A percentile compares a stretch with the other conserved stretches of the same genome.
Evolutionary conservation across 306 rosid species (phyloP).

Genomic region (Acacia melanoxylon): DNA sequence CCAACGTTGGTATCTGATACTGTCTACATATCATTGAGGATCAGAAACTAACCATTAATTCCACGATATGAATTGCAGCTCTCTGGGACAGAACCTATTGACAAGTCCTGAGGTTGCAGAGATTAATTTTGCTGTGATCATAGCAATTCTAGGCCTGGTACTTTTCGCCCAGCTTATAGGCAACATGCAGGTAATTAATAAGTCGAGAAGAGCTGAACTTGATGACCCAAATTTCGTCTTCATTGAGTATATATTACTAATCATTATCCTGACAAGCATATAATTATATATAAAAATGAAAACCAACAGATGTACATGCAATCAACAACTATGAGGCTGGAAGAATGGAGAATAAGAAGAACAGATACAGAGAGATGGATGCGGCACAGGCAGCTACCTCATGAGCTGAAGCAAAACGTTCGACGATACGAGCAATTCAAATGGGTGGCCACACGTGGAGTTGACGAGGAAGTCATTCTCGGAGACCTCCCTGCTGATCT

Average conservation of each 20-base stretch:
- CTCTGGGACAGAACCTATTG: slow-evolving; percentile 56
- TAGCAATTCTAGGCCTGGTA: slow-evolving; percentile 60
- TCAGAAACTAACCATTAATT: background rate
- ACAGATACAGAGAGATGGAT: slow-evolving; percentile 59
- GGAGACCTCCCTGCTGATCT: slow-evolving; percentile 55
- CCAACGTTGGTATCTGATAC: slow-evolving; percentile 6
- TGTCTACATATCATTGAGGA: background rate
- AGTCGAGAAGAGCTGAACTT: slow-evolving; percentile 10
- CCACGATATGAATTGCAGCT: slow-evolving; percentile 40
- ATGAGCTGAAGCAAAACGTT: slow-evolving; percentile 43
- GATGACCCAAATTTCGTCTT: background rate
- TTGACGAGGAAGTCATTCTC: slow-evolving; percentile 58
- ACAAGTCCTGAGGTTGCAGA: slow-evolving; percentile 49
- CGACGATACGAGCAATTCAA: slow-evolving; percentile 52
- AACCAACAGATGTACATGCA: slow-evolving; percentile 47
- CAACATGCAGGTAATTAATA: slow-evolving; percentile 50
- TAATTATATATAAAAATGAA: background rate
- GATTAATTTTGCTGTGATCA: slow-evolving; percentile 54
- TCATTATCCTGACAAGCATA: background rate
- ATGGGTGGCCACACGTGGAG: slow-evolving; percentile 59
- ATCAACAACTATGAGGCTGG: slow-evolving; percentile 49
- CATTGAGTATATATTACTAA: background rate
- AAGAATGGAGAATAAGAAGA: slow-evolving; percentile 59
- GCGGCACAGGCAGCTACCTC: slow-evolving; percentile 60
- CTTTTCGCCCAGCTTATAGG: slow-evolving; percentile 60